Base-by-base conservation (phyloP, 495 filamentous ascomycete genomes). In the Choiromyces venosus region DNA sequence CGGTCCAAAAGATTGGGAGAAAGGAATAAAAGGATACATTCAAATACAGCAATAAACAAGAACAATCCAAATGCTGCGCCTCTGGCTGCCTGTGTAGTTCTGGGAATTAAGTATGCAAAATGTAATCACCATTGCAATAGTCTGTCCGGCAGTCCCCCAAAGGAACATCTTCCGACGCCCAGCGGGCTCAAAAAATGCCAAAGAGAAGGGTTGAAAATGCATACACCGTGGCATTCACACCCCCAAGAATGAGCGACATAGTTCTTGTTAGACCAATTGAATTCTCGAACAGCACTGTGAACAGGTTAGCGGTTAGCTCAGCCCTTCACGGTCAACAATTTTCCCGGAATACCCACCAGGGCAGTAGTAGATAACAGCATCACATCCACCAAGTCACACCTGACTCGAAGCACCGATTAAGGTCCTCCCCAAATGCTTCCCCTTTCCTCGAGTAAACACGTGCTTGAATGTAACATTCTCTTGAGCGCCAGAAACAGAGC, bases 321-420 rank as follows among this genome's bases (percentile, higher is more conserved):
- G 35, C 93, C 76, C 74, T 93, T 93, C 77, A 92, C 91, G 39
- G 91, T n/a, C 66, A 16, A 21, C 21, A 21, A n/a, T 68, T 36
- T 67, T 29, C 35, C 29, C 6, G 4, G 38, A 10, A 35, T 46
- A 29, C 37, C 37, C 39, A 33, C 19, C 33, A 33, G 40, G 44
- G 71, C 90, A 89, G 82, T 90, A 93, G 85, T 93, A 93, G 79
- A 92, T 93, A 75, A 91, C 90, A 19, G 90, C 90, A 74, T 93
- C 93, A 82, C 90, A 92, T 66, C 80, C 89, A 81, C 93, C 91
- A 72, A 79, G 42, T 68, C 67, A 67, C 33, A 74, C 66, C 64
- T 71, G 74, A 40, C 38, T 42, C 37, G 29, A 29, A n/a, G 84
- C 84, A 37, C 85, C 85, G 72, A 87, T 81, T 56, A 86, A 65